Evolutionary conservation across 306 rosid species (phyloP).

Genomic region (Bauhinia variegata): DNA sequence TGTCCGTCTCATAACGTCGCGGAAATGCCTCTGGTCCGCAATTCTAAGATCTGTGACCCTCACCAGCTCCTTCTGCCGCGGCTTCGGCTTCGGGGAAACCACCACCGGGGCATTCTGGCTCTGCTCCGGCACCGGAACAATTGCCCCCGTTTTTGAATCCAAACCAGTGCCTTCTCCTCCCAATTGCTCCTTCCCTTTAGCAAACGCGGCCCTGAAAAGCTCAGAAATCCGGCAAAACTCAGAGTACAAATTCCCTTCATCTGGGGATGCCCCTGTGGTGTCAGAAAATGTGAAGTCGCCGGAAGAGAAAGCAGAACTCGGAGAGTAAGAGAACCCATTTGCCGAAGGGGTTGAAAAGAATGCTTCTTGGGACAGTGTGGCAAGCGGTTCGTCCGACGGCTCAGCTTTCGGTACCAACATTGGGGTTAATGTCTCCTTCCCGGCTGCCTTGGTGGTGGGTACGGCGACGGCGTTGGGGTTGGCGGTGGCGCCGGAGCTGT

Average conservation of each 20-base stretch:
- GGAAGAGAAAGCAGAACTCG: conserved; percentile 3
- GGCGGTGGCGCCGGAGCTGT: no score
- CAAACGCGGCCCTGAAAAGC: conserved; percentile 59
- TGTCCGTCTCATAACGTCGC: conserved; percentile 61
- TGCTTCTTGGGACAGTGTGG: conserved; percentile 20
- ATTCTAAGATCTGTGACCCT: conserved; percentile 63
- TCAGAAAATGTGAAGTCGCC: conserved; percentile 28
- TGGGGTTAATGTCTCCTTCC: conserved; percentile 34
- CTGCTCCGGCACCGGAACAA: conserved; percentile 62
- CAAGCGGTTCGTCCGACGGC: conserved; percentile 56
- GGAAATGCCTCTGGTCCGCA: conserved; percentile 65
- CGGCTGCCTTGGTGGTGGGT: no score
- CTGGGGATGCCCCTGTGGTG: conserved; percentile 41
- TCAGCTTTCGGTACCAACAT: conserved; percentile 73
- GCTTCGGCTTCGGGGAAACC: conserved; percentile 32
- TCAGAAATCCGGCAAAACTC: conserved; percentile 67
- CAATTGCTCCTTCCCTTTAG: conserved; percentile 34
- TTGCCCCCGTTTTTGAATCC: conserved; percentile 60
- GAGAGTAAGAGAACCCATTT: conserved; percentile 31
- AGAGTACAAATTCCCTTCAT: conserved; percentile 44
- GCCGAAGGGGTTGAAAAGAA: conserved; percentile 37
- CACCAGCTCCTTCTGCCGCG: conserved; percentile 69
- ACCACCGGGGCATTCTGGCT: conserved; percentile 35
- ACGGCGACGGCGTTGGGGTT: no score
- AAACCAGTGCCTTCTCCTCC: conserved; percentile 31